These are phyloP conservation scores for Phytophthora palmivora DNA, from an alignment of 352 stramenopile species.

Conservation along the genomic window DNA sequence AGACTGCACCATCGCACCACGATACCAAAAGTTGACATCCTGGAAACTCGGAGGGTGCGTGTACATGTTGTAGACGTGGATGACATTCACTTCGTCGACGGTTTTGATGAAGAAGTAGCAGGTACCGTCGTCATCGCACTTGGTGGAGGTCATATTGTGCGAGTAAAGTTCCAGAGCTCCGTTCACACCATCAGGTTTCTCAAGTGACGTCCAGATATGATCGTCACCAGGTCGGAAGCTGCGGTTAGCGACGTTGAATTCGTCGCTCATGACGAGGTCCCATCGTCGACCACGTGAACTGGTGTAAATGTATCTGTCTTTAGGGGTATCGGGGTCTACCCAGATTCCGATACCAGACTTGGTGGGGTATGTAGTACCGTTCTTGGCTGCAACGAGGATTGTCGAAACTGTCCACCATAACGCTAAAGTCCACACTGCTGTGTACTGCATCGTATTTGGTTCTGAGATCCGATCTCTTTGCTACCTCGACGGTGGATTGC, in stretches of 20 bases:
- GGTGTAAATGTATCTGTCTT: slow-evolving; percentile 39
- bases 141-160: slow-evolving; percentile 68
- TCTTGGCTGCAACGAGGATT: slow-evolving; percentile 12
- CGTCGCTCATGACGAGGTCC: slow-evolving; percentile 75
- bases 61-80: slow-evolving; percentile 72
- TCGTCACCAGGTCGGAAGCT: slow-evolving; percentile 89
- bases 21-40: slow-evolving; percentile 58
- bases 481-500: slow-evolving; percentile 23
- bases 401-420: slow-evolving; percentile 15
- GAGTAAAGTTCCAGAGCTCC: slow-evolving; percentile 93
- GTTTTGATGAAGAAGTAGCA: slow-evolving; percentile 63
- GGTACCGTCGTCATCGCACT: slow-evolving; percentile 47
- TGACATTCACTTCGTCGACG: slow-evolving; percentile 36
- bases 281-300: slow-evolving; percentile 58
- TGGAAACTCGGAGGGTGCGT: slow-evolving; percentile 49
- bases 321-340: slow-evolving; percentile 61
- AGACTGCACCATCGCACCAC: slow-evolving; percentile 90
- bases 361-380: slow-evolving; percentile 43
- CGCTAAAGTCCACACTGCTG: slow-evolving; percentile 9
- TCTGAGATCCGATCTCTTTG: slow-evolving; percentile 3
- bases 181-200: slow-evolving; percentile 74
- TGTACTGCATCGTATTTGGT: slow-evolving; percentile 15
- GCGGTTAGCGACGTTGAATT: slow-evolving; percentile 65
- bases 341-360: slow-evolving; percentile 56
- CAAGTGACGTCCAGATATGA: slow-evolving; percentile 90